Evolutionary conservation across 2,329 filamentous ascomycete genomes (phyloP), one percentile per base, ranked within the genome.

Genomic region (Monosporascus cannonballus): DNA sequence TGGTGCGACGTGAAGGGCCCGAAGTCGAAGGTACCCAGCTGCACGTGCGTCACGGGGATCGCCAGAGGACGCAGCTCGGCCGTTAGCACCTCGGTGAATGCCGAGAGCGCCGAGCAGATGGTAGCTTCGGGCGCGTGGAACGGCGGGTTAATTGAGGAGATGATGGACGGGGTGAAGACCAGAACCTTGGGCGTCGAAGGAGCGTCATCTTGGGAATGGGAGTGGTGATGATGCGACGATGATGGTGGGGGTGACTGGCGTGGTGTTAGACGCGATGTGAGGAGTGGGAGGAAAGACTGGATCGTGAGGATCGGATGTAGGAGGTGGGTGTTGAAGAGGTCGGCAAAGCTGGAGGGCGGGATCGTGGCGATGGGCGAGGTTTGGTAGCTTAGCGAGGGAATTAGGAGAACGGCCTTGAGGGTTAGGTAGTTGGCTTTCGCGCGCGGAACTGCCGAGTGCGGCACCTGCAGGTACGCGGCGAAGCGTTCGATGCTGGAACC

Each of bases 21-120:
- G 62, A 93, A 85, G 70, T 97, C 93, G 67, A 99, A 90, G 22
- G 90, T 92, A 54, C 94, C 94, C 2, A 97, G 84, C 70, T 93
- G 90, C 67, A 99, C 79, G 66, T 96, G 90, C 2, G 88, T 87
- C 20, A 96, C 88, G 39, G 87, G 82, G 50, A 96, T 87, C 50
- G 79, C 81, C 37, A 94, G 77, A 4, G 89, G 84, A 4, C 80
- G 78, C 41, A 96, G 80, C 74, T 97, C 94, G 51, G 85, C 84
- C 15, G 87, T 80, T 11, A 97, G 78, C 1, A 90, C 89, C 49
- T 87, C 81, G 27, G 89, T 88, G 67, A 96, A 96, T 25, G 90
- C 89, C 14, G 89, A 85, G n/a, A 97, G 79, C 4, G 90, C 93
- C 20, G 88, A 87, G 60, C 88, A 88, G n/a, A 94, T 83, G 3